phyloP scores from a whole-genome alignment of 768 basidiomycete species.

The Guyanaporus albipodus region DNA sequence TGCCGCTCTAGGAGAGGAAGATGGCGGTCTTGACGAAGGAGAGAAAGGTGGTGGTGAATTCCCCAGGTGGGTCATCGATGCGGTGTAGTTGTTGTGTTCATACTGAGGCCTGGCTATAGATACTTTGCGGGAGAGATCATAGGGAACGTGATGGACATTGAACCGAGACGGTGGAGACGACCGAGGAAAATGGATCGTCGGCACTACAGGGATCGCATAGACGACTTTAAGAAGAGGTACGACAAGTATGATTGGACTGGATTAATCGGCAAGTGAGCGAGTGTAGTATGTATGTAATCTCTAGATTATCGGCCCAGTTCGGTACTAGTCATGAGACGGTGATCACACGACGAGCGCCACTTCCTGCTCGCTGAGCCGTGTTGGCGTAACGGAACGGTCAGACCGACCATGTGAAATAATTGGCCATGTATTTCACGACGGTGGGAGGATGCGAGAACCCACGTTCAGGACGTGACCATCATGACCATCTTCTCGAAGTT shows the following conservation, averaged over 20 bases:
- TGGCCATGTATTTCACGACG: too few relatives aligned
- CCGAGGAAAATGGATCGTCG: slow-evolving; percentile 71
- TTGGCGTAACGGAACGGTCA: too few relatives aligned
- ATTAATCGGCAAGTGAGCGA: slow-evolving; percentile 48
- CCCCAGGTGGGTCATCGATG: slow-evolving; percentile 55
- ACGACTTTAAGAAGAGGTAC: slow-evolving; percentile 69
- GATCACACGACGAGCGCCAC: too few relatives aligned
- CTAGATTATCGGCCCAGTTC: too few relatives aligned
- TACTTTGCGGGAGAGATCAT: slow-evolving; percentile 96
- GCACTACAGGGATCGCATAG: slow-evolving; percentile 66
- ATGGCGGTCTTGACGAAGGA: slow-evolving; percentile 71
- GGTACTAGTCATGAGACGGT: too few relatives aligned
- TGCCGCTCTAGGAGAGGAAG: slow-evolving; percentile 56
- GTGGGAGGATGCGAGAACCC: too few relatives aligned
- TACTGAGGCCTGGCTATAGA: slow-evolving; percentile 39
- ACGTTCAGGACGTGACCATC: too few relatives aligned
- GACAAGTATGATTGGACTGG: slow-evolving; percentile 79
- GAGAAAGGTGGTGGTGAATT: slow-evolving; percentile 92
- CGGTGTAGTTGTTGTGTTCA: neutral
- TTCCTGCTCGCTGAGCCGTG: too few relatives aligned
- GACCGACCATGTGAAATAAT: too few relatives aligned
- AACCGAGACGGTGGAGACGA: slow-evolving; percentile 80
- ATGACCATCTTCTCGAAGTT: slow-evolving; percentile 3
- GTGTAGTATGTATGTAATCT: neutral
- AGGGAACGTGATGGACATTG: slow-evolving; percentile 84